These are phyloP conservation scores for Salix viminalis DNA, from an alignment of 345 rosid genomes.

Conservation along the genomic window DNA sequence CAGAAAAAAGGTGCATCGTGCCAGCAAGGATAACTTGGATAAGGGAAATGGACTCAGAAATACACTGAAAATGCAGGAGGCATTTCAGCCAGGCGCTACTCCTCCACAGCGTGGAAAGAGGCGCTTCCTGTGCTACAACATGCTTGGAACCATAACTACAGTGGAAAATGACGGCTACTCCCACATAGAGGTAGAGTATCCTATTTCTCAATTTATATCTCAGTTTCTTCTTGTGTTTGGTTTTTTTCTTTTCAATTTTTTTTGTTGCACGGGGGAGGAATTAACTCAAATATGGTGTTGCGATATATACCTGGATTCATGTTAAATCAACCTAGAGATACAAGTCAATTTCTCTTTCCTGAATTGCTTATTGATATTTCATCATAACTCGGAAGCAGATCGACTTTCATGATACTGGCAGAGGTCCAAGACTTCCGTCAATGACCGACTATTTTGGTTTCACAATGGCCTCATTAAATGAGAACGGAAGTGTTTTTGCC, in stretches of 20 bases:
- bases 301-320: too few species aligned
- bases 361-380: slow-evolving; percentile 11
- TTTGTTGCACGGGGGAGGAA: too few species aligned
- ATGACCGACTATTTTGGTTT: slow-evolving; percentile 97
- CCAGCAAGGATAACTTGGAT: slow-evolving; percentile 38
- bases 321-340: not conserved
- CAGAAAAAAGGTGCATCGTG: slow-evolving; percentile 30
- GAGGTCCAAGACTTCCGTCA: slow-evolving; percentile 86
- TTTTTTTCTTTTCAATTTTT: not conserved
- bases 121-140: slow-evolving; percentile 83
- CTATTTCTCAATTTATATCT: not conserved
- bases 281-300: too few species aligned
- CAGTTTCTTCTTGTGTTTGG: not conserved
- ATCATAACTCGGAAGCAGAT: slow-evolving; percentile 44
- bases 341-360: not conserved
- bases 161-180: slow-evolving; percentile 83
- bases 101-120: slow-evolving; percentile 68
- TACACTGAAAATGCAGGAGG: slow-evolving; percentile 60
- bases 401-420: slow-evolving; percentile 94
- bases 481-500: slow-evolving; percentile 87
- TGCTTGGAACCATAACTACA: slow-evolving; percentile 88
- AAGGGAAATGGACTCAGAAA: slow-evolving; percentile 36
- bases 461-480: slow-evolving; percentile 87
- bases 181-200: slow-evolving; percentile 71
- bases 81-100: slow-evolving; percentile 93